phyloP scores from a whole-genome alignment of 805 yeast species.

The Candida alai region DNA sequence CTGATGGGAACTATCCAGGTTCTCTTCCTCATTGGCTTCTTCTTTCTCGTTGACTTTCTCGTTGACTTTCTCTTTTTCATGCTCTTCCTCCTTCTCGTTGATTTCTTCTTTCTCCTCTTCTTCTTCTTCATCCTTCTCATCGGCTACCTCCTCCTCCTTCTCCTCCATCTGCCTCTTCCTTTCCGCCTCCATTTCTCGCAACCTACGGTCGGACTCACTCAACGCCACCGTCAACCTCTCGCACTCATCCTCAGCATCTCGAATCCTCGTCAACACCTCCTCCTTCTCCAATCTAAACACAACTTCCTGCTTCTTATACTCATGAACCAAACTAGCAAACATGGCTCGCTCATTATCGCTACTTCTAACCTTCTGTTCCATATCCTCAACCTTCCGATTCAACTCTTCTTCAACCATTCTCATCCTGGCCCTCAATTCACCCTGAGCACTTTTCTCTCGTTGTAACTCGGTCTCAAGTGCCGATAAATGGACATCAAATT shows the following conservation, averaged over 20 bases:
- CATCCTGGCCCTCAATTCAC: constrained; percentile 8
- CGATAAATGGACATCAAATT: constrained; percentile 13
- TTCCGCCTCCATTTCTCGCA: background rate
- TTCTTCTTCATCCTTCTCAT: constrained; percentile 1
- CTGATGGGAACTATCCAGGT: no score
- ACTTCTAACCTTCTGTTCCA: no score
- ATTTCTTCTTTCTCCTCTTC: constrained; percentile 1
- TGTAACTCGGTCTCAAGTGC: constrained; percentile 14
- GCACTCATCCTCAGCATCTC: constrained; percentile 4
- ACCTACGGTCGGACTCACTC: background rate
- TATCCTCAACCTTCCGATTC: no score
- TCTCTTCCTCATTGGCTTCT: no score
- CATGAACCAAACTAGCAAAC: constrained; percentile 2
- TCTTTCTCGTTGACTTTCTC: no score
- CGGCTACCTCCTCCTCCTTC: background rate
- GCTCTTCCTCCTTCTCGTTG: no score
- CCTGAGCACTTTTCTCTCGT: background rate
- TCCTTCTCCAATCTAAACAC: constrained; percentile 3
- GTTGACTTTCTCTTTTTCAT: constrained; percentile 1
- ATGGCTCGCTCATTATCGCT: constrained; percentile 1
- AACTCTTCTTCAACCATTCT: constrained; percentile 2
- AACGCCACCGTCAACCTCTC: background rate
- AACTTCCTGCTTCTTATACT: constrained; percentile 1
- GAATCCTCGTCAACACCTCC: constrained; percentile 2
- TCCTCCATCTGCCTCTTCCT: background rate